Percentiles rank a stretch among this genome's conserved stretches.
Evolutionary conservation across 1,284 basidiomycete species (phyloP).

Genomic region (Tylopilus sp.): DNA sequence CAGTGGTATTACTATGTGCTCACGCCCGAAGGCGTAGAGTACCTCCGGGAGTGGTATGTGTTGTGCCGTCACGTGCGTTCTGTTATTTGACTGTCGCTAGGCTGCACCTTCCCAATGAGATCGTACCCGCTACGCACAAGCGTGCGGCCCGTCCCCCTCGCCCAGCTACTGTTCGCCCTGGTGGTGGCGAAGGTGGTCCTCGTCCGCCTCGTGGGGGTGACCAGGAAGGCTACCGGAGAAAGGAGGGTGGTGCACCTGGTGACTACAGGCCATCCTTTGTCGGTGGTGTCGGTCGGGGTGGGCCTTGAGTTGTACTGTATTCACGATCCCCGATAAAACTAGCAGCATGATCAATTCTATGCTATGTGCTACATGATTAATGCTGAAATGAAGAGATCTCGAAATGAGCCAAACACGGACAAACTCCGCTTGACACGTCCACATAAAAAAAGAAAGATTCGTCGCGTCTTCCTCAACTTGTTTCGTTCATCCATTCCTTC

Average conservation of each 20-base stretch:
- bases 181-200: constrained; percentile 79
- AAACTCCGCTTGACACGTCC: constrained; percentile 26
- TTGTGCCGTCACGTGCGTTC: background rate
- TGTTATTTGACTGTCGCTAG: constrained; percentile 49
- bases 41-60: constrained; percentile 90
- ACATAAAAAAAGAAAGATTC: constrained; percentile 36
- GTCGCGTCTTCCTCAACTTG: constrained; percentile 13
- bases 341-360: too few relatives aligned
- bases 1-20: constrained; percentile 96
- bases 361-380: too few relatives aligned
- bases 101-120: constrained; percentile 93
- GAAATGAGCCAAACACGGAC: constrained; percentile 32
- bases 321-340: too few relatives aligned
- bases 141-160: constrained; percentile 85
- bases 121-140: constrained; percentile 96
- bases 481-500: constrained; percentile 34
- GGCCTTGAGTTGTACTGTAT: constrained; percentile 62
- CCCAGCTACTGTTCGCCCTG: constrained; percentile 77
- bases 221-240: constrained; percentile 87
- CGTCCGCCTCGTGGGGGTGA: constrained; percentile 85
- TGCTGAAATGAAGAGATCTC: too few relatives aligned
- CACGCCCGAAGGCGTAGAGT: constrained; percentile 95
- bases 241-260: constrained; percentile 82
- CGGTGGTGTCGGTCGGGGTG: constrained; percentile 87
- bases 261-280: constrained; percentile 89